Evolutionary conservation across 2,329 filamentous ascomycete species (phyloP).

Genomic region (Sarocladiaceae sp.): DNA sequence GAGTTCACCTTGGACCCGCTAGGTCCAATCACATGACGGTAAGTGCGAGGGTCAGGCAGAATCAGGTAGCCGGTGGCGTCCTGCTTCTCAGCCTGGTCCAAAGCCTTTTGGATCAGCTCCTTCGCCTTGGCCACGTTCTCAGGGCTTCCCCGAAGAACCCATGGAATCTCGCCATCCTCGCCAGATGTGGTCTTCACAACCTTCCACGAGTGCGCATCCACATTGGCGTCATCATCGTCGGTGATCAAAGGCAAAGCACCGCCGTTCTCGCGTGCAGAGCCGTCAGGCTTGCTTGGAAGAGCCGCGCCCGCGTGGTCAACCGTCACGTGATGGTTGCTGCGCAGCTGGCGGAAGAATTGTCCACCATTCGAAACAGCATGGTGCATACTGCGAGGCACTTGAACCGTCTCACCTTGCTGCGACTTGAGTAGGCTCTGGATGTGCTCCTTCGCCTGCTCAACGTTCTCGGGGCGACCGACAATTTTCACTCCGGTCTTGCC

Average conservation of each 20-base stretch:
- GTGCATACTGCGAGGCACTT: slow-evolving; percentile 76
- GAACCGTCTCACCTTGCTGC: slow-evolving; percentile 80
- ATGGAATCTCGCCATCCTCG: slow-evolving; percentile 73
- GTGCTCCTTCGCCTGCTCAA: slow-evolving; percentile 81
- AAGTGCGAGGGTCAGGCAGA: slow-evolving; percentile 81
- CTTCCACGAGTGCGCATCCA: slow-evolving; percentile 76
- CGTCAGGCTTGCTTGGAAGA: slow-evolving; percentile 62
- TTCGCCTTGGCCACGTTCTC: slow-evolving; percentile 81
- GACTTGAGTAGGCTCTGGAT: slow-evolving; percentile 74
- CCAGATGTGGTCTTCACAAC: slow-evolving; percentile 57
- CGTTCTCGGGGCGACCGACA: slow-evolving; percentile 68
- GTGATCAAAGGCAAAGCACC: slow-evolving; percentile 82
- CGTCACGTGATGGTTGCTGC: slow-evolving; percentile 79
- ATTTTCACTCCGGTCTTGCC: slow-evolving; percentile 82
- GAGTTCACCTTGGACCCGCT: slow-evolving; percentile 87
- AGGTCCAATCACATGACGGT: slow-evolving; percentile 84
- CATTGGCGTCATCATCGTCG: slow-evolving; percentile 62
- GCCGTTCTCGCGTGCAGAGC: slow-evolving; percentile 49
- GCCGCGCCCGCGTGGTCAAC: slow-evolving; percentile 84
- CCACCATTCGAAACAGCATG: slow-evolving; percentile 83
- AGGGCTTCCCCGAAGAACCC: slow-evolving; percentile 74
- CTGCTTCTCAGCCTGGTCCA: slow-evolving; percentile 64
- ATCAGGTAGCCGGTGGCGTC: slow-evolving; percentile 79
- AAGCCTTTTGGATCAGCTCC: slow-evolving; percentile 63
- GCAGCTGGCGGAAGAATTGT: slow-evolving; percentile 85